These are phyloP conservation scores for Amylostereum chailletii DNA, from an alignment of 1,284 basidiomycete species.

Conservation along the genomic window DNA sequence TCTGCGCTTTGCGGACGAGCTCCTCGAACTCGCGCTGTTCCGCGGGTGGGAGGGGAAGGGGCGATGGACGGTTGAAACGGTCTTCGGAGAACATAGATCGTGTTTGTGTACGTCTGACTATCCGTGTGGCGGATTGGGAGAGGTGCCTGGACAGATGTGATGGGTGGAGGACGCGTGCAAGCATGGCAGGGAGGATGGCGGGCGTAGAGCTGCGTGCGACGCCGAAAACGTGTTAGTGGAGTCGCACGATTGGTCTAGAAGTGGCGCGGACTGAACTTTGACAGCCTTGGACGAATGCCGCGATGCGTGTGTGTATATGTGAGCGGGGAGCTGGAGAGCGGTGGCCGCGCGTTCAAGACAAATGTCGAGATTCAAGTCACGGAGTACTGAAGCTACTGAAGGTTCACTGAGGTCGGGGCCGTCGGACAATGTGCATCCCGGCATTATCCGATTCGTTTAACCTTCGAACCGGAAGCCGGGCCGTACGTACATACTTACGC, in stretches of 20 bases:
- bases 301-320: no score
- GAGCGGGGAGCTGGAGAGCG: no score
- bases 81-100: slow-evolving; percentile 22
- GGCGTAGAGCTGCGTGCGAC: no score
- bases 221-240: neutral
- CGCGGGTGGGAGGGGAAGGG: slow-evolving; percentile 59
- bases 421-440: no score
- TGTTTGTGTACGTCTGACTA: neutral
- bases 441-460: no score
- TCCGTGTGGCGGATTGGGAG: neutral
- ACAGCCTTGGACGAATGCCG: no score
- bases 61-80: slow-evolving; percentile 47
- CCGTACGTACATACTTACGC: no score
- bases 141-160: neutral
- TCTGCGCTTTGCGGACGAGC: slow-evolving; percentile 52
- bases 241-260: neutral
- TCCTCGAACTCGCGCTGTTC: slow-evolving; percentile 74
- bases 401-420: no score
- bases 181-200: slow-evolving; percentile 1
- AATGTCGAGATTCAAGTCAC: no score
- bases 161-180: neutral
- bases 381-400: no score
- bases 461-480: no score
- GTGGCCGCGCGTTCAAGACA: no score
- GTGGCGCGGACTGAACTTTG: neutral